These are phyloP conservation scores for Peniophora sp. DNA, from an alignment of 1,284 basidiomycete species.

Conservation along the genomic window DNA sequence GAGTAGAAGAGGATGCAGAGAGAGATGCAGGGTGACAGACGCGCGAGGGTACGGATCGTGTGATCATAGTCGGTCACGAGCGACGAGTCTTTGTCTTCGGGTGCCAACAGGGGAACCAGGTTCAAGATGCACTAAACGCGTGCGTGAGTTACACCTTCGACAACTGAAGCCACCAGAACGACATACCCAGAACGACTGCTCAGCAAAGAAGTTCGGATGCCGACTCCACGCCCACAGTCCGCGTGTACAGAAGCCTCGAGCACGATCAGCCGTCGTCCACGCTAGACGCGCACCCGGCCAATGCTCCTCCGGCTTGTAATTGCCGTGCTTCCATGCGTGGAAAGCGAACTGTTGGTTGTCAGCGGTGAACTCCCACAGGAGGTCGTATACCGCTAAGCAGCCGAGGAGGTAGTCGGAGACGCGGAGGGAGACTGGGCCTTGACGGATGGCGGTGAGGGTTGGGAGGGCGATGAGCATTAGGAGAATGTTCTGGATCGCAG, in stretches of 20 bases:
- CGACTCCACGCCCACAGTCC: slow-evolving; percentile 84
- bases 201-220: slow-evolving; percentile 89
- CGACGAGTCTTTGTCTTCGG: slow-evolving; percentile 19
- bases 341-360: slow-evolving; percentile 91
- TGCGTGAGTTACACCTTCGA: slow-evolving; percentile 17
- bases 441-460: slow-evolving; percentile 42
- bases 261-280: slow-evolving; percentile 61
- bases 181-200: slow-evolving; percentile 83
- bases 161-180: neutral
- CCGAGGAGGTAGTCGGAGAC: slow-evolving; percentile 64
- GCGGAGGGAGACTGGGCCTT: slow-evolving; percentile 48
- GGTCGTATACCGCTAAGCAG: slow-evolving; percentile 45
- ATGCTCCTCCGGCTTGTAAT: slow-evolving; percentile 24
- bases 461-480: slow-evolving; percentile 69
- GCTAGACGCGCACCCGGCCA: slow-evolving; percentile 59
- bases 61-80: slow-evolving; percentile 16
- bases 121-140: slow-evolving; percentile 54
- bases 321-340: slow-evolving; percentile 71
- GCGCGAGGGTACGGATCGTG: slow-evolving; percentile 21
- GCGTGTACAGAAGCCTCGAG: slow-evolving; percentile 78
- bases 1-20: slow-evolving; percentile 63
- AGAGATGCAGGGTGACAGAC: slow-evolving; percentile 25
- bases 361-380: slow-evolving; percentile 70
- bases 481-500: slow-evolving; percentile 73
- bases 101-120: slow-evolving; percentile 54